Conservation (phyloP, 2,329 filamentous ascomycete species). For the Trichoderma breve region DNA sequence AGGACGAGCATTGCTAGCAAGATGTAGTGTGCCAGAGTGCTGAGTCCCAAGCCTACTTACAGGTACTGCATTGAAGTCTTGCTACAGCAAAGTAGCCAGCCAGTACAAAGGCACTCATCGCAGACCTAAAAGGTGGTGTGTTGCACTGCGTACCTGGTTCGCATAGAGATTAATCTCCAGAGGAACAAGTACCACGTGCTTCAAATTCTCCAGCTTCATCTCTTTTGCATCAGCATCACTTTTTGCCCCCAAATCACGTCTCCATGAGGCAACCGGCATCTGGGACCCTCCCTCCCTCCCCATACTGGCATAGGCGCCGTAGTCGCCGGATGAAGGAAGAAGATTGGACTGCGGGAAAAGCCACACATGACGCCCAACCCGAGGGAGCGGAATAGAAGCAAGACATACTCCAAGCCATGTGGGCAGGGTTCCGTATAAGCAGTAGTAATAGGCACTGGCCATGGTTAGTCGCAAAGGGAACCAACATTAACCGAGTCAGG, state of each 20-base stretch:
- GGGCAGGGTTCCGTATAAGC: constrained; percentile 9
- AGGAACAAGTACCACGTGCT: constrained; percentile 6
- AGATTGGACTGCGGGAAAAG: constrained; percentile 7
- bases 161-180: constrained; percentile 16
- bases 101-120: background rate
- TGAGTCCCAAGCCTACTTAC: background rate
- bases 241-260: constrained; percentile 3
- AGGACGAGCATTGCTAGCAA: background rate
- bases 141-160: constrained; percentile 7
- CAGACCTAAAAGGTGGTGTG: background rate
- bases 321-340: constrained; percentile 6
- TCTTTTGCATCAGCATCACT: constrained; percentile 1
- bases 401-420: constrained; percentile 19
- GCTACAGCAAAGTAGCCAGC: background rate
- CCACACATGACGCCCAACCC: constrained; percentile 11
- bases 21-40: background rate
- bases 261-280: constrained; percentile 3
- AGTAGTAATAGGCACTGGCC: background rate
- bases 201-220: constrained; percentile 5
- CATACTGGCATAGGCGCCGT: constrained; percentile 1
- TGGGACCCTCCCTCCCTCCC: background rate
- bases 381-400: constrained; percentile 16
- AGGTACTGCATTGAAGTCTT: background rate
- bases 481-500: constrained; percentile 7
- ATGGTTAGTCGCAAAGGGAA: background rate